A percentile compares a stretch with the other conserved stretches of the same genome.
Conservation (phyloP, 305 asterid species). For the Caryopteris hybrid region DNA sequence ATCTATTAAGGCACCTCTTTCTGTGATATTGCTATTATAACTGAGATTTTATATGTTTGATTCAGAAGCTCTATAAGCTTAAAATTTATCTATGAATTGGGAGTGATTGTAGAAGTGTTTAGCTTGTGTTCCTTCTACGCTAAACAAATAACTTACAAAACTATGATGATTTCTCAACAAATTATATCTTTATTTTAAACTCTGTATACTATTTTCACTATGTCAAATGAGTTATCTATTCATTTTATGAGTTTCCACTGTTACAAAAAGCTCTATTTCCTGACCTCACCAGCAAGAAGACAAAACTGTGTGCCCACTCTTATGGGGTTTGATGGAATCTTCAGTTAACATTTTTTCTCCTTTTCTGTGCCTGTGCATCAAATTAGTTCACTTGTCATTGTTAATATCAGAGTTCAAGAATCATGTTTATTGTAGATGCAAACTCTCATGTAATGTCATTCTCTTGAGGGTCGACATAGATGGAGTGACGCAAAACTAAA, state of each 20-base stretch:
- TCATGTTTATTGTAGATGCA: not conserved
- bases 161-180: not conserved
- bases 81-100: not conserved
- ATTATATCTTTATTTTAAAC: not conserved
- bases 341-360: not conserved
- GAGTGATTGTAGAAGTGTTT: not conserved
- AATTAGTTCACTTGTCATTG: not conserved
- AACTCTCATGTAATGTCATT: not conserved
- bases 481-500: slow-evolving; percentile 1
- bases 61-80: not conserved
- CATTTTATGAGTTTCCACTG: not conserved
- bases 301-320: not conserved
- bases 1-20: not conserved
- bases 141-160: not conserved
- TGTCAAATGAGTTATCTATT: not conserved
- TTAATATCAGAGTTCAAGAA: not conserved
- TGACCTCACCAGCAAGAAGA: not conserved
- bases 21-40: not conserved
- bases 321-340: not conserved
- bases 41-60: not conserved
- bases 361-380: not conserved
- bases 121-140: not conserved
- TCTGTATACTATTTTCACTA: not conserved
- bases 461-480: not conserved
- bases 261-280: not conserved